A percentile compares a stretch with the other conserved stretches of the same genome.
Conservation (phyloP, 2,329 filamentous ascomycete genomes). For the Trichoderma atrobrunneum region DNA sequence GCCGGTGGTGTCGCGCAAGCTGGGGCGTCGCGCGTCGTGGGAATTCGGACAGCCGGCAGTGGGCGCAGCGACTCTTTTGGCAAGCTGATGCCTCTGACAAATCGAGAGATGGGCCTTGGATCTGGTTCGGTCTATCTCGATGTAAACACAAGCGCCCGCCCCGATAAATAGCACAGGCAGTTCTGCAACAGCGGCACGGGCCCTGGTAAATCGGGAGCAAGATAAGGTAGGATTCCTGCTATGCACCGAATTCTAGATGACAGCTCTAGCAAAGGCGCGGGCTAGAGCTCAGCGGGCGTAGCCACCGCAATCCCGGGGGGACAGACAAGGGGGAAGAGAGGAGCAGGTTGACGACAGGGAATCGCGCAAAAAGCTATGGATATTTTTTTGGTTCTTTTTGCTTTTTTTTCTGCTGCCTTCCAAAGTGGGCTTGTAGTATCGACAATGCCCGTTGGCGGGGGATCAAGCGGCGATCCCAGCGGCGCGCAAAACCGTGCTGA, state of each 20-base stretch:
- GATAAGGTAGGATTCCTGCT: constrained; percentile 8
- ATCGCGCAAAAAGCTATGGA: not conserved
- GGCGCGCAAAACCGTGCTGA: not conserved
- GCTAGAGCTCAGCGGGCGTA: constrained; percentile 11
- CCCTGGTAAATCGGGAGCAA: constrained; percentile 1
- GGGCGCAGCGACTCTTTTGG: not conserved
- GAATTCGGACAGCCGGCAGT: not conserved
- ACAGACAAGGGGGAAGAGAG: not conserved
- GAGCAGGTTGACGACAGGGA: not conserved
- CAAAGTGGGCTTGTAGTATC: not conserved
- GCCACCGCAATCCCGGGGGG: constrained; percentile 1
- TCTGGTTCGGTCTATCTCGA: not conserved
- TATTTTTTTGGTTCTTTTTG: not conserved
- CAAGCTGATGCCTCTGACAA: not conserved
- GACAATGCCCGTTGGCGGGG: not conserved
- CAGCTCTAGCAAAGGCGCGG: constrained; percentile 1
- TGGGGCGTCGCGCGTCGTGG: constrained; percentile 7
- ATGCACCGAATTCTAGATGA: not conserved
- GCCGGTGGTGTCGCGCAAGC: not conserved
- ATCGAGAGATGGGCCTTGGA: constrained; percentile 1
- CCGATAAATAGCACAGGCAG: not conserved
- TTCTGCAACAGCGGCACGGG: not conserved
- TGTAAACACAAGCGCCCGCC: constrained; percentile 13
- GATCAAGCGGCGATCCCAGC: not conserved
- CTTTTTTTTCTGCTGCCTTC: not conserved